phyloP scores from a whole-genome alignment of 345 rosid genomes.

The Ceriops tagal region DNA sequence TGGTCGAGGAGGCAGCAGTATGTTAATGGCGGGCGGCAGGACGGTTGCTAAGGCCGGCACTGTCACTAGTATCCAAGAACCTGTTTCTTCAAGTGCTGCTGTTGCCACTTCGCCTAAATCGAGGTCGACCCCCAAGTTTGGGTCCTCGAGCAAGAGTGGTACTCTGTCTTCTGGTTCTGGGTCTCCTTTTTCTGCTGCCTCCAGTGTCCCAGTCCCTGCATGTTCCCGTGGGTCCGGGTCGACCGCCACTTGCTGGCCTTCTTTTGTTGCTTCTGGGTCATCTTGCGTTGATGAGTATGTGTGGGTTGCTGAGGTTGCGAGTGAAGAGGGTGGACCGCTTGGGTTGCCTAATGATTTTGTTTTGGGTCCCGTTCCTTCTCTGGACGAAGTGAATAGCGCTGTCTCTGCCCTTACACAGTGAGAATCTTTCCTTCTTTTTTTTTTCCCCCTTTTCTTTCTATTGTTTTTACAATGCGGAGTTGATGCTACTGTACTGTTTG shows the following conservation, averaged over 20 bases:
- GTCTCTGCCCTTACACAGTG: constrained; percentile 74
- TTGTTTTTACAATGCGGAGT: too few species aligned
- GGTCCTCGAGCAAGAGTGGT: constrained; percentile 22
- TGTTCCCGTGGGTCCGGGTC: constrained; percentile 27
- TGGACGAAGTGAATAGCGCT: constrained; percentile 67
- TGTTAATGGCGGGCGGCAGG: constrained; percentile 50
- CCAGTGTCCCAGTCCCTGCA: constrained; percentile 32
- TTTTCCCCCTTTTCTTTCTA: not conserved
- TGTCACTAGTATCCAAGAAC: constrained; percentile 49
- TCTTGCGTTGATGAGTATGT: constrained; percentile 52
- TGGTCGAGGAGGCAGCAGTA: constrained; percentile 43
- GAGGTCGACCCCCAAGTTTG: constrained; percentile 22
- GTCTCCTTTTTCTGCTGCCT: constrained; percentile 24
- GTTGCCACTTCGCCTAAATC: constrained; percentile 27
- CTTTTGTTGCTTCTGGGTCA: constrained; percentile 23
- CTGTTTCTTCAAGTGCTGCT: constrained; percentile 40
- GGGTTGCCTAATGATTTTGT: constrained; percentile 35
- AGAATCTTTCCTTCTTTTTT: constrained; percentile 9
- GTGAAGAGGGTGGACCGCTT: constrained; percentile 22
- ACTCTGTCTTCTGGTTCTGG: constrained; percentile 36
- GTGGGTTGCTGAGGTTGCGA: constrained; percentile 56
- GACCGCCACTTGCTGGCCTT: constrained; percentile 14
- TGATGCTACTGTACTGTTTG: too few species aligned
- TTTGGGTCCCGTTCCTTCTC: constrained; percentile 62
- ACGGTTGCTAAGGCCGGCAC: constrained; percentile 40